Conservation (phyloP, 352 stramenopile species). For the Globisporangium canariense region DNA sequence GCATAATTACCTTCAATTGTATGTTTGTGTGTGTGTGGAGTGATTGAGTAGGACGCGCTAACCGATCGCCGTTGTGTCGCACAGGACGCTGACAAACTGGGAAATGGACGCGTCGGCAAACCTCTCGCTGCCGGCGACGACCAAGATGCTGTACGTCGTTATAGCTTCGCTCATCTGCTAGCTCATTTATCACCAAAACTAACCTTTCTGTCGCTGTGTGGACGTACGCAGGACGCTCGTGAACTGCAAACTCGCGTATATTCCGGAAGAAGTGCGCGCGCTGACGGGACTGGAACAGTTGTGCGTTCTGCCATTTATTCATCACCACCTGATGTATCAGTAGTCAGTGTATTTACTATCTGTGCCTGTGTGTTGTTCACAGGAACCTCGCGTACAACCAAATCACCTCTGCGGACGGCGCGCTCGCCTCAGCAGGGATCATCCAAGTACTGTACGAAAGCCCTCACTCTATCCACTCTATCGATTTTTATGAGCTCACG, state of each 20-base stretch:
- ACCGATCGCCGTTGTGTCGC: not conserved
- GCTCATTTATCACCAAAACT: not conserved
- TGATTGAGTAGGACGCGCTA: not conserved
- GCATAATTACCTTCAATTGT: too few species aligned
- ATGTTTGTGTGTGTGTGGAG: not conserved
- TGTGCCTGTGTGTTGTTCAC: not conserved
- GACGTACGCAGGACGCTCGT: constrained; percentile 29
- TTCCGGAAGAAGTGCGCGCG: constrained; percentile 38
- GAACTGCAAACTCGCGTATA: constrained; percentile 41
- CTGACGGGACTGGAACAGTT: constrained; percentile 42
- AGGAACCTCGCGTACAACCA: constrained; percentile 54
- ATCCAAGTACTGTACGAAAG: constrained; percentile 43
- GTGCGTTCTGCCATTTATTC: constrained; percentile 21
- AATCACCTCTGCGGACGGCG: constrained; percentile 29
- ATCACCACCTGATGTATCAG: not conserved
- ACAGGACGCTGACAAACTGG: constrained; percentile 62
- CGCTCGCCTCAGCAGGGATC: constrained; percentile 24
- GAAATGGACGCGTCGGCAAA: constrained; percentile 34
- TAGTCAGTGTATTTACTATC: not conserved
- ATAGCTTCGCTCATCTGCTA: not conserved
- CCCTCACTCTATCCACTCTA: not conserved
- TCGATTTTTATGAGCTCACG: not conserved
- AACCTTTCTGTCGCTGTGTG: not conserved
- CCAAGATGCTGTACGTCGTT: constrained; percentile 46
- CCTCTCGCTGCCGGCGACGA: constrained; percentile 46